A percentile compares a stretch with the other conserved stretches of the same genome.
phyloP scores from a whole-genome alignment of 192 early-diverging fungal genomes.

The Gonapodya prolifera region DNA sequence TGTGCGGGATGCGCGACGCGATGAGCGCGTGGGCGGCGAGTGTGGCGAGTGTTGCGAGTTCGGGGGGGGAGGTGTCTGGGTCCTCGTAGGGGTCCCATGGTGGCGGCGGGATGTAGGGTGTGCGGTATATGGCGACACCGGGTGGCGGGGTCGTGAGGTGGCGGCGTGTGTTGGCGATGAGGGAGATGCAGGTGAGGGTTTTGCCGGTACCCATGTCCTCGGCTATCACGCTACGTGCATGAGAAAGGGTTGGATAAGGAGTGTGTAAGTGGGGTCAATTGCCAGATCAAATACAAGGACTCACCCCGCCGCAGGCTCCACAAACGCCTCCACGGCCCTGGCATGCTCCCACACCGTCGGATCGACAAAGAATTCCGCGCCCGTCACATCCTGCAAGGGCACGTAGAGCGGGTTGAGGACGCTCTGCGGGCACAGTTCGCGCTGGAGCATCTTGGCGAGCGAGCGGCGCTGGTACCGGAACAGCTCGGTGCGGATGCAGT shows the following conservation, averaged over 20 bases:
- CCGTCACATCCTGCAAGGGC: conserved; percentile 13
- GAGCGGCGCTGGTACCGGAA: conserved; percentile 23
- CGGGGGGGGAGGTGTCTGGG: neutral
- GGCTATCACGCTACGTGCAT: conserved; percentile 53
- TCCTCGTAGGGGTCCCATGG: conserved; percentile 1
- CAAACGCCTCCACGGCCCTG: conserved; percentile 17
- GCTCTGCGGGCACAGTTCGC: conserved; percentile 44
- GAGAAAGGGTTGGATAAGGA: neutral
- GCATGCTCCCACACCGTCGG: conserved; percentile 21
- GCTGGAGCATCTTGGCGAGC: conserved; percentile 56
- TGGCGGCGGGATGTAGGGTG: conserved; percentile 16
- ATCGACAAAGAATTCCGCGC: conserved; percentile 9
- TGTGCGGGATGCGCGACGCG: conserved; percentile 28
- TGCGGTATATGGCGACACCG: conserved; percentile 19
- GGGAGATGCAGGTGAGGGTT: conserved; percentile 55
- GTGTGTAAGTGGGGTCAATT: neutral
- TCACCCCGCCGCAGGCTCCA: neutral
- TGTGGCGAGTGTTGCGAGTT: conserved; percentile 21
- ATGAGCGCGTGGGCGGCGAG: conserved; percentile 30
- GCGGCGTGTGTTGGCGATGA: conserved; percentile 45
- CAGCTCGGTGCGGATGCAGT: neutral
- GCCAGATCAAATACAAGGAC: neutral
- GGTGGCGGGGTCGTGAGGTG: conserved; percentile 35
- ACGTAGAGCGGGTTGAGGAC: conserved; percentile 32
- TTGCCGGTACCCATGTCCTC: conserved; percentile 89